Evolutionary conservation across 2,329 filamentous ascomycete genomes (phyloP).

Genomic region (Fusarium sulawesiense): DNA sequence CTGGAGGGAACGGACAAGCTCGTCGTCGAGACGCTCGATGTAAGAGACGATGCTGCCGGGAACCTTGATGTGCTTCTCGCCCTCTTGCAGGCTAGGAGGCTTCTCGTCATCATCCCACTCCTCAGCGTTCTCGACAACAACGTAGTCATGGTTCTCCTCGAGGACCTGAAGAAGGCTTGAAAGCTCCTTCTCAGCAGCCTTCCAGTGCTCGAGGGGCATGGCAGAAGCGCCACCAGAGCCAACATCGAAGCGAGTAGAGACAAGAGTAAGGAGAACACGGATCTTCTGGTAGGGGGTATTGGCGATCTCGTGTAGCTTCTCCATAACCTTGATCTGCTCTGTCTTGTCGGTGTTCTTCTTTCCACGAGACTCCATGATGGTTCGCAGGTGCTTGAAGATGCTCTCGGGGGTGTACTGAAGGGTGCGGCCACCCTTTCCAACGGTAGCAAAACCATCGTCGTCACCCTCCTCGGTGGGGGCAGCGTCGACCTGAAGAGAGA

Average conservation of each 20-base stretch:
- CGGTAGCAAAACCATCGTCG: conserved; percentile 88
- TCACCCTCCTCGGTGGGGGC: conserved; percentile 68
- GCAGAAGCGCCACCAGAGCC: conserved; percentile 80
- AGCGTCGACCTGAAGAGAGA: conserved; percentile 57
- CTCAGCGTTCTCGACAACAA: conserved; percentile 91
- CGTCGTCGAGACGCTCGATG: conserved; percentile 94
- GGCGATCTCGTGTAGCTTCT: conserved; percentile 91
- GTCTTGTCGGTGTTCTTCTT: conserved; percentile 98
- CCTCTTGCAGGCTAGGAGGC: conserved; percentile 76
- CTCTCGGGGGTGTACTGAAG: conserved; percentile 95
- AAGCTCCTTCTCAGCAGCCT: conserved; percentile 90
- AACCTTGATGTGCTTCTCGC: conserved; percentile 87
- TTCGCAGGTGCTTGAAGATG: conserved; percentile 95
- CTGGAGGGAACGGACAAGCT: conserved; percentile 96
- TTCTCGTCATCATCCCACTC: conserved; percentile 99
- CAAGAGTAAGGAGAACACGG: conserved; percentile 87
- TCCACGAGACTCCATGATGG: conserved; percentile 93
- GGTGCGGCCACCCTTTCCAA: conserved; percentile 88
- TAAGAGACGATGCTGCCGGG: conserved; percentile 95
- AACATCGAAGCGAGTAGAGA: conserved; percentile 95
- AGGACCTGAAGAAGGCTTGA: conserved; percentile 80
- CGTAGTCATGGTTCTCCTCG: conserved; percentile 80
- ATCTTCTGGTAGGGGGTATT: conserved; percentile 93
- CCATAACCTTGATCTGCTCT: conserved; percentile 97
- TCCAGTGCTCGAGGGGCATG: conserved; percentile 98